Base-by-base conservation (phyloP, 306 rosid genomes). In the Potentilla sterilis region DNA sequence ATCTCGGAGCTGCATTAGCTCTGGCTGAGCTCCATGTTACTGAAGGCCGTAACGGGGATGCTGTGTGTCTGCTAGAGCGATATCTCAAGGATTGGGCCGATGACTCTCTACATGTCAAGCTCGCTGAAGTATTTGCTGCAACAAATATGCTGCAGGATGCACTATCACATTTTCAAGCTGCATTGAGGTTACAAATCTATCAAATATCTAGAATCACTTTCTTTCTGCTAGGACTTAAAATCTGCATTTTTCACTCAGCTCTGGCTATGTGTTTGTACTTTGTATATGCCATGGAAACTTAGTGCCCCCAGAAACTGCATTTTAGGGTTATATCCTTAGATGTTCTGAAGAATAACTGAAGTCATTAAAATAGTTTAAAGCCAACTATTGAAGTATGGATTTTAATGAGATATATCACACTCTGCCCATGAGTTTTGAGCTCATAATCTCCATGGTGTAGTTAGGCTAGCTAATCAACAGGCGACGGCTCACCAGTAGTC, bases 31-130 rank as follows among this genome's bases (percentile, higher is more conserved):
- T 96, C 80, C 98, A 96, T 86, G 97, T 96, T 67, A 89, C 75
- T 51, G 99, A 96, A 85, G 99, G 98, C 69, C 92, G 98, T 77
- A 92, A 92, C 73, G 97, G 86, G 73, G 97, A 96, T 77, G 99
- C 98, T 41, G 96, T 96, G 54, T 86, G 91, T 66, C 85, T 96
- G 78, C 97, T 96, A 67, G 98, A 92, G 85, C 88, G 97, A 70
- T 92, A 96, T 82, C 97, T 96, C 55, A 92, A 92, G 76, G 99
- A 96, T 64, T 96, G 99, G 99, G 99, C 99, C 67, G 98, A 96
- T 57, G 98, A 92, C 86, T 96, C 99, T 71, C 96, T 96, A 81
- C 99, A 96, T 81, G 99, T 92, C 47, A 96, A 92, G 87, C 90
- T 96, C 9, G 98, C 99, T 67, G 97, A 96, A 88, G 98, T 96